Evolutionary conservation across 2,329 filamentous ascomycete species (phyloP).

Genomic region (Knoxdaviesia capensis): DNA sequence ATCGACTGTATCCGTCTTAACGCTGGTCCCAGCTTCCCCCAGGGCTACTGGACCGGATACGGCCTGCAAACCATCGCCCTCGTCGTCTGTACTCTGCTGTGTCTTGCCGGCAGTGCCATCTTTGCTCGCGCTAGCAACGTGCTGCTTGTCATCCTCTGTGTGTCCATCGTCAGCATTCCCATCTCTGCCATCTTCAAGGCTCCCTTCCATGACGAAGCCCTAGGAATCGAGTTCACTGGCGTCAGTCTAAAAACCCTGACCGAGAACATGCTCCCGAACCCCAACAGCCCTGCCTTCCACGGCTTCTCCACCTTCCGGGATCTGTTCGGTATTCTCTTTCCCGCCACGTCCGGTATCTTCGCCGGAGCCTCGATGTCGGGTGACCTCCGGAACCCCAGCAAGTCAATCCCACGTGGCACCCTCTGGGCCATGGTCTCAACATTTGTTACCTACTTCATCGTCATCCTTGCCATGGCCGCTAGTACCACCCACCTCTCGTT

Average conservation of each 20-base stretch:
- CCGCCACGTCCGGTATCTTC: conserved; percentile 38
- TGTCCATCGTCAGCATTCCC: conserved; percentile 66
- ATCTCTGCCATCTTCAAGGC: conserved; percentile 48
- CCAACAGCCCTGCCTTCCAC: conserved; percentile 37
- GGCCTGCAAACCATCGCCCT: conserved; percentile 55
- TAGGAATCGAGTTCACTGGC: conserved; percentile 60
- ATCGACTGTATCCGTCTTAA: conserved; percentile 67
- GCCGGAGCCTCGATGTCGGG: conserved; percentile 80
- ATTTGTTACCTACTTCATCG: conserved; percentile 53
- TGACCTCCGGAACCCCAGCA: conserved; percentile 64
- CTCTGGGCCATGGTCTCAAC: conserved; percentile 59
- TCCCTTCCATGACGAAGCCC: conserved; percentile 43
- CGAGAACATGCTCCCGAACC: conserved; percentile 55
- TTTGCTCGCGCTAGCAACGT: conserved; percentile 68
- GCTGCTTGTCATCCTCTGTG: conserved; percentile 46
- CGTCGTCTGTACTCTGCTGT: conserved; percentile 51
- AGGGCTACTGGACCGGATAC: conserved; percentile 61
- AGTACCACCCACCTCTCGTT: conserved; percentile 58
- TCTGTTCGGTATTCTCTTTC: conserved; percentile 72
- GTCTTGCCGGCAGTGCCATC: conserved; percentile 58
- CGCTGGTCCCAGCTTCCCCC: conserved; percentile 44
- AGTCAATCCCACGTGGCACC: conserved; percentile 69
- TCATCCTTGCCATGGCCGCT: conserved; percentile 59
- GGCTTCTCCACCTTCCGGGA: conserved; percentile 56
- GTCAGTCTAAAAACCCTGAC: conserved; percentile 48